Conservation (phyloP, 1,284 basidiomycete species). For the Ceratobasidium theobromae region DNA sequence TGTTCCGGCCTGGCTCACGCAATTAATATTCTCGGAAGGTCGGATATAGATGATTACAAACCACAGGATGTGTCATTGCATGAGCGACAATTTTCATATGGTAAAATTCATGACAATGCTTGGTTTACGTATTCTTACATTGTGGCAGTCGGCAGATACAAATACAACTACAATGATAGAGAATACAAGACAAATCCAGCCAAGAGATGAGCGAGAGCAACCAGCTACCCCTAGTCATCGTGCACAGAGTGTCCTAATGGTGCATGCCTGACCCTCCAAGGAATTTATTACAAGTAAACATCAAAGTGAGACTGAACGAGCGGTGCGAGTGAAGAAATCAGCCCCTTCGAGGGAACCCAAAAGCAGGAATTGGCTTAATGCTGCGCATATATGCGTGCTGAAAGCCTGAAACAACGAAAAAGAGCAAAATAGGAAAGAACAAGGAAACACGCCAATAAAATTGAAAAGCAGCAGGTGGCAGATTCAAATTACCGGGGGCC, state of each 20-base stretch:
- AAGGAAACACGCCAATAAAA: not conserved
- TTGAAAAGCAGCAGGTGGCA: not conserved
- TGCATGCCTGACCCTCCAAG: not conserved
- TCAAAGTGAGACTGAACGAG: not conserved
- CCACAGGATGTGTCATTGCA: too few species aligned
- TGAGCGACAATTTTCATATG: too few species aligned
- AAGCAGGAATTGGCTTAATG: too few species aligned
- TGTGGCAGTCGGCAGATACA: conserved; percentile 1
- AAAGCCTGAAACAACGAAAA: conserved; percentile 3
- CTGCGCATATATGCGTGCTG: conserved; percentile 18
- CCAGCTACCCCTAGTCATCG: conserved; percentile 37
- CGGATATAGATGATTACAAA: too few species aligned
- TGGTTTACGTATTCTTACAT: not conserved
- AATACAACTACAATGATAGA: conserved; percentile 5
- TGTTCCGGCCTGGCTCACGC: not conserved
- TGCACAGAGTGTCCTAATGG: conserved; percentile 28
- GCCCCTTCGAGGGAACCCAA: too few species aligned
- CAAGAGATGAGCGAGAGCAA: conserved; percentile 43
- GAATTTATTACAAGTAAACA: not conserved
- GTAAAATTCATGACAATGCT: not conserved
- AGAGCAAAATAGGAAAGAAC: not conserved
- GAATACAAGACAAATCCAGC: conserved; percentile 18
- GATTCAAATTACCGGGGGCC: conserved; percentile 11
- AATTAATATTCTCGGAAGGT: too few species aligned
- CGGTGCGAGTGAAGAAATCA: not conserved